Conservation (phyloP, 1,284 basidiomycete genomes). For the Moesziomyces aphidis region DNA sequence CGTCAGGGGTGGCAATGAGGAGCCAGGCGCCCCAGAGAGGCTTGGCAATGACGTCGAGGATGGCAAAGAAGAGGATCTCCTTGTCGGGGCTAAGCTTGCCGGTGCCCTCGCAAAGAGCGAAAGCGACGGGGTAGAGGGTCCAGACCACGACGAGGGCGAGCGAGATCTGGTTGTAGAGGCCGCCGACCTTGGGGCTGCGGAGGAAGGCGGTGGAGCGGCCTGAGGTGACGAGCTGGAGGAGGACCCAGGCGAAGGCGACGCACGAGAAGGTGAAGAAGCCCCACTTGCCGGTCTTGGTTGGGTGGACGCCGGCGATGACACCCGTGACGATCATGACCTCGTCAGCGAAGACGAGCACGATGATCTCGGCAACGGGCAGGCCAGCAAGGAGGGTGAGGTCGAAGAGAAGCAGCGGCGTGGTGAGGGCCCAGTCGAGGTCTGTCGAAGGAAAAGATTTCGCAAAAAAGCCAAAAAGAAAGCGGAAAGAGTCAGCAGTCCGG, state of each 20-base stretch:
- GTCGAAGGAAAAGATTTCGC: neutral
- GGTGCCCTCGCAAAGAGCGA: constrained; percentile 55
- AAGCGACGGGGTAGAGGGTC: constrained; percentile 55
- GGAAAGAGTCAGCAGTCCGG: constrained; percentile 1
- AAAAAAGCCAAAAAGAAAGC: neutral
- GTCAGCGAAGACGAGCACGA: constrained; percentile 52
- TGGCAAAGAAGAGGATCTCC: constrained; percentile 58
- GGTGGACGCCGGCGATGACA: constrained; percentile 56
- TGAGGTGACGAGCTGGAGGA: constrained; percentile 50
- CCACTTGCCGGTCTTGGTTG: constrained; percentile 54
- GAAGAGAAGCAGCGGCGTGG: constrained; percentile 56
- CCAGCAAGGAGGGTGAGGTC: constrained; percentile 58
- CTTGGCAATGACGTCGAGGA: constrained; percentile 59
- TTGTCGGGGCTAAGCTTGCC: constrained; percentile 52
- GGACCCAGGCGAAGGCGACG: constrained; percentile 47
- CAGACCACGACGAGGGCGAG: constrained; percentile 56
- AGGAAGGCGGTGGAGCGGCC: constrained; percentile 54
- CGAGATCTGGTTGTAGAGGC: constrained; percentile 59
- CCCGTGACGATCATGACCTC: constrained; percentile 58
- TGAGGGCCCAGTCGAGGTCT: constrained; percentile 61
- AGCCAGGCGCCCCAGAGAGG: constrained; percentile 59
- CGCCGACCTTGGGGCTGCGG: constrained; percentile 56
- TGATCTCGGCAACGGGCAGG: constrained; percentile 57
- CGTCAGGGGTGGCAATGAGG: constrained; percentile 51
- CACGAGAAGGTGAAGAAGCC: constrained; percentile 57